Evolutionary conservation across 768 basidiomycete species (phyloP).

Genomic region (Pleurotus eryngii): DNA sequence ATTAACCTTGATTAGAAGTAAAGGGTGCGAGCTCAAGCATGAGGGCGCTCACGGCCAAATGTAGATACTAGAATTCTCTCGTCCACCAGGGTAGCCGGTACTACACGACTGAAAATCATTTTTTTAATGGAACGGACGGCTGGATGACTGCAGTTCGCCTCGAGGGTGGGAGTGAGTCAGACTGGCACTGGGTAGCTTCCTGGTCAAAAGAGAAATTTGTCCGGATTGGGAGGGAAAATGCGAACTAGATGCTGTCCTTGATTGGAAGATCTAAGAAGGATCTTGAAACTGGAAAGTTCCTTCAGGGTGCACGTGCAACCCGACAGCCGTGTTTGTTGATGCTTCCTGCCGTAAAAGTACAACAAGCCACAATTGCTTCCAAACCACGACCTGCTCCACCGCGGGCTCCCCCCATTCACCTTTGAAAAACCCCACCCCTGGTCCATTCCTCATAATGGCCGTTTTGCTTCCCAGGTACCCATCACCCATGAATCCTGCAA

Average conservation of each 20-base stretch:
- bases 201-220: background rate
- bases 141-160: too few relatives aligned
- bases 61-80: conserved; percentile 12
- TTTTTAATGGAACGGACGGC: too few relatives aligned
- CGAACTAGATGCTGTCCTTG: conserved; percentile 28
- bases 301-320: conserved; percentile 43
- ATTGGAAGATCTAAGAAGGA: conserved; percentile 28
- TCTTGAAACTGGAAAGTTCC: conserved; percentile 35
- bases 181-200: background rate
- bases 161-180: background rate
- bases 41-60: conserved; percentile 23
- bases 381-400: conserved; percentile 52
- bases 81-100: conserved; percentile 9
- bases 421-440: conserved; percentile 27
- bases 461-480: conserved; percentile 26
- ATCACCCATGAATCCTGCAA: conserved; percentile 29
- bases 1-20: conserved; percentile 16
- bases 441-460: conserved; percentile 26
- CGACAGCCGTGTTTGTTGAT: conserved; percentile 45
- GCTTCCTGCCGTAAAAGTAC: conserved; percentile 48
- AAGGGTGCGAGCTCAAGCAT: conserved; percentile 23
- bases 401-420: conserved; percentile 26
- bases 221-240: conserved; percentile 14
- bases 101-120: background rate
- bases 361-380: conserved; percentile 46